These are phyloP conservation scores for Juglanconis juglandina DNA, from an alignment of 2,329 filamentous ascomycete genomes.

Conservation along the genomic window DNA sequence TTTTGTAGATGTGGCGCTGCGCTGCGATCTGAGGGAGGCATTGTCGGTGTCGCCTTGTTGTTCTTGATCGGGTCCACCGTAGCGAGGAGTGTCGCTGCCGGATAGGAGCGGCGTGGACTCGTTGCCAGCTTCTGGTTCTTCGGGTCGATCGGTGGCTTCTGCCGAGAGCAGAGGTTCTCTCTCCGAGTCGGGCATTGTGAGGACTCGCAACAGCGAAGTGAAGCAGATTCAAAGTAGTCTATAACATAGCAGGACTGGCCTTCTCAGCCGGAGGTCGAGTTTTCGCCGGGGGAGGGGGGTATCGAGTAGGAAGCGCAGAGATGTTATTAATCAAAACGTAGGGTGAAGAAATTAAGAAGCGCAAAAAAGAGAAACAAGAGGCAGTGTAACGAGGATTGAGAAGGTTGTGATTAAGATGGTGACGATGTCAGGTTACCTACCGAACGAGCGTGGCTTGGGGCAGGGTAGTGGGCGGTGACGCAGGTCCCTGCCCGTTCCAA, in stretches of 20 bases:
- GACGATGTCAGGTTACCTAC: no score
- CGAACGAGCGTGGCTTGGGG: no score
- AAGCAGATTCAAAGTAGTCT: background rate
- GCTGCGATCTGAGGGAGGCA: slow-evolving; percentile 29
- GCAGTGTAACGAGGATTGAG: no score
- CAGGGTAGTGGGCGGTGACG: no score
- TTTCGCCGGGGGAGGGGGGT: background rate
- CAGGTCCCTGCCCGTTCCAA: no score
- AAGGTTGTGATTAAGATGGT: no score
- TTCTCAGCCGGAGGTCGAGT: slow-evolving; percentile 1
- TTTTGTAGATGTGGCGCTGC: slow-evolving; percentile 25
- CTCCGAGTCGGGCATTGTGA: slow-evolving; percentile 43
- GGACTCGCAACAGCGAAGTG: background rate
- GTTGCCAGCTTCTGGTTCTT: slow-evolving; percentile 23
- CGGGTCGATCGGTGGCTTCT: slow-evolving; percentile 26
- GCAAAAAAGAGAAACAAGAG: no score
- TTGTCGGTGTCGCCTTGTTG: slow-evolving; percentile 26
- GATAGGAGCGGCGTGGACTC: slow-evolving; percentile 55
- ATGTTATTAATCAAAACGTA: no score
- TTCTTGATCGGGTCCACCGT: slow-evolving; percentile 36
- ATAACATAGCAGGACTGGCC: slow-evolving; percentile 9
- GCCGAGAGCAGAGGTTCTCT: slow-evolving; percentile 42
- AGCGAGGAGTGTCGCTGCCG: slow-evolving; percentile 33
- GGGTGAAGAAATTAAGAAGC: no score
- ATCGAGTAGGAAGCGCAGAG: background rate